Base-by-base conservation (phyloP, 1,139 yeast genomes). In the Suhomyces kunorum region DNA sequence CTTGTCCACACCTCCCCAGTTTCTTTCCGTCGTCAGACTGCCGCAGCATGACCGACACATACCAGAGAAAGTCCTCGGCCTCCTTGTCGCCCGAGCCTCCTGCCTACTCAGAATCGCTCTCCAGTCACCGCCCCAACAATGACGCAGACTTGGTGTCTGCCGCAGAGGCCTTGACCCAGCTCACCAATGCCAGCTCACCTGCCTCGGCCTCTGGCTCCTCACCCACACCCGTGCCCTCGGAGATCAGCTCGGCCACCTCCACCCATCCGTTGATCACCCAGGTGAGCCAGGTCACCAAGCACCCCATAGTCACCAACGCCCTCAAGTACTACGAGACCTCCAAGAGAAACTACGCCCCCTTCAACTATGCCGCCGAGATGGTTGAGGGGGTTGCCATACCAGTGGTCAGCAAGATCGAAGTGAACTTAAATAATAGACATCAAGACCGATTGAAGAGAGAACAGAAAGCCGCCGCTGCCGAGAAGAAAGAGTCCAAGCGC, bases 331-430 rank as follows among this genome's bases (percentile, higher is more conserved):
- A 81, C 57, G 82, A 80, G 51, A 63, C 68, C 22, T 71, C 80
- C 28, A 81, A 80, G 51, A 52, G 74, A 37, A 74, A 73, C 42
- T 74, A 72, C 45, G 76, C 81, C 4, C 78, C 83, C 6, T 79
- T 82, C 55, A 78, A 76, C 53, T 80, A 80, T 55, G 84, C 86
- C 27, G 87, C 87, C 2, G 86, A 76, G 32, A 75, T 78, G 47
- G 78, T 82, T 23, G 87, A 82, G 55, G 71, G 76, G 42, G 84
- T 82, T 1, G 81, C 85, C 4, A 58, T 71, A 26, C 84, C 83
- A 1, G 75, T 79, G 37, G 82, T 78, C 12, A 71, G 61, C 45
- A 73, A 69, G 39, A 71, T 76, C 34, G 81, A 76, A 50, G 71
- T 63, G 34, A 75, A 70, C 44, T 62, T 70, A 43, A 71, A 71